A percentile compares a stretch with the other conserved stretches of the same genome.
Evolutionary conservation across 257 asterid genomes (phyloP).

Genomic region (Galeopsis tetrahit): DNA sequence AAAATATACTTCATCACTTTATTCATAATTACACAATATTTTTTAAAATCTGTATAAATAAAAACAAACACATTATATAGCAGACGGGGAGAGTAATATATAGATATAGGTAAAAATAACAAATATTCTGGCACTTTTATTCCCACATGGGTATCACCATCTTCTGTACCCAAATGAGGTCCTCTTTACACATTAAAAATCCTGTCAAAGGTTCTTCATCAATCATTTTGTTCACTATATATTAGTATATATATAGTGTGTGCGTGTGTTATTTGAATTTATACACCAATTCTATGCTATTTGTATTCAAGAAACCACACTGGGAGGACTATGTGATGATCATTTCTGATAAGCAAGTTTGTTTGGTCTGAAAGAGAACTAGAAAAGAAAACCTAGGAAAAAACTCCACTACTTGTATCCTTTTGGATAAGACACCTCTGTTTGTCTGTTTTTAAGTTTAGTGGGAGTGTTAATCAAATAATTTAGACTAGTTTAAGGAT

Average conservation of each 20-base stretch:
- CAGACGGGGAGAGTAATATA: too few species aligned
- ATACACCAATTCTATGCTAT: background rate
- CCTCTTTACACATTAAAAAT: conserved; percentile 27
- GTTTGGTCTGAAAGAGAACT: background rate
- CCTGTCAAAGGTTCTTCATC: conserved; percentile 37
- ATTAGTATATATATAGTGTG: background rate
- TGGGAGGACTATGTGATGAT: conserved; percentile 3
- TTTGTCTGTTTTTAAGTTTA: conserved; percentile 25
- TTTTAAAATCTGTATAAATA: too few species aligned
- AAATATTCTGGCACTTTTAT: conserved; percentile 19
- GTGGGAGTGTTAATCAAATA: conserved; percentile 3
- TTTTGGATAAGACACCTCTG: conserved; percentile 28
- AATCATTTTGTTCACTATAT: conserved; percentile 23
- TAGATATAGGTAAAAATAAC: too few species aligned
- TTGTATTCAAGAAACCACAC: conserved; percentile 22
- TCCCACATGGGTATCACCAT: conserved; percentile 41
- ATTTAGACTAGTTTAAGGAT: background rate
- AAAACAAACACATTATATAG: too few species aligned
- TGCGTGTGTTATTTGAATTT: background rate
- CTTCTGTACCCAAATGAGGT: conserved; percentile 31
- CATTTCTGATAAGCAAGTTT: conserved; percentile 24
- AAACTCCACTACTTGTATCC: conserved; percentile 18
- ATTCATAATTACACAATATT: too few species aligned
- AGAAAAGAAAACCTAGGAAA: background rate
- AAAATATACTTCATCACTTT: too few species aligned